These are phyloP conservation scores for Solanum gracilifrons DNA, from an alignment of 257 asterid species.

Conservation along the genomic window DNA sequence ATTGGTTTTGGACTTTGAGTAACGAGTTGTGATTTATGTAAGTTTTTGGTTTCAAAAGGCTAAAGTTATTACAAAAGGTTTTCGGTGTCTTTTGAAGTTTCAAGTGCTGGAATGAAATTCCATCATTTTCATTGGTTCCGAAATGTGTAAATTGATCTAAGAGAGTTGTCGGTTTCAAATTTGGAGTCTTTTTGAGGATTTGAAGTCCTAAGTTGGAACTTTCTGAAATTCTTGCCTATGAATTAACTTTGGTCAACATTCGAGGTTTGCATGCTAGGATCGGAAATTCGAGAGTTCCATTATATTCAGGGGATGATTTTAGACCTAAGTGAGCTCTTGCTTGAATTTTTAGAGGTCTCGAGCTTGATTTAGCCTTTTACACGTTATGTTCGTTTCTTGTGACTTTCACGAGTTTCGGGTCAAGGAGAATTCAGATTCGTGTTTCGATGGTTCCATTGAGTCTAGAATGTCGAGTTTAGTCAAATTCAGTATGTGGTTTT, in stretches of 20 bases:
- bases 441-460: neutral
- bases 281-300: neutral
- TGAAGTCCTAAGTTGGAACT: neutral
- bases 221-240: too few relatives aligned
- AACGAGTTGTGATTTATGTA: neutral
- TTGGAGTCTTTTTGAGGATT: neutral
- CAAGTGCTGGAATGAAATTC: neutral
- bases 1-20: neutral
- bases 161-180: neutral
- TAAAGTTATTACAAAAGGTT: neutral
- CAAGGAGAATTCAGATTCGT: neutral
- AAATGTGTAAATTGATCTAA: too few relatives aligned
- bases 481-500: neutral
- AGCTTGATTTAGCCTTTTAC: neutral
- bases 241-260: neutral
- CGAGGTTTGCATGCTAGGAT: neutral
- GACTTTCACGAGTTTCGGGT: neutral
- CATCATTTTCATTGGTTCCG: accelerated
- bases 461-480: neutral
- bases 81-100: neutral
- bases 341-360: neutral
- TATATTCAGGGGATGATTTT: neutral
- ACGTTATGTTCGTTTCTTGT: neutral
- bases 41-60: neutral
- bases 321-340: neutral